Conservation (phyloP, 352 stramenopile species). For the Pythium guiyangense region DNA sequence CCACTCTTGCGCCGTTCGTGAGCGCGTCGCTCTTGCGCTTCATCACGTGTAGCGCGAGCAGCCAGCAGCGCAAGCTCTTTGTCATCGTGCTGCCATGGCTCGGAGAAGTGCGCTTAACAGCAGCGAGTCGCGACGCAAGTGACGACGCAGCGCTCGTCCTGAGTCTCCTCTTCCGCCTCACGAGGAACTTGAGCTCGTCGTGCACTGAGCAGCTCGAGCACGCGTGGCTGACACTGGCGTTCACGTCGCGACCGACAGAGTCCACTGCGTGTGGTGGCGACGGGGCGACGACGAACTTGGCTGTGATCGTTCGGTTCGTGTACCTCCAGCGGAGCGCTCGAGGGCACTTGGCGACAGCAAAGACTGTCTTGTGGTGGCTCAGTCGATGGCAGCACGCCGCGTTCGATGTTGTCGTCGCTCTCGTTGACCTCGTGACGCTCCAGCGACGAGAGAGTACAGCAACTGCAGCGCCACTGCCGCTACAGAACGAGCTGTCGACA, state of each 20-base stretch:
- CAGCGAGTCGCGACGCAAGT: neutral
- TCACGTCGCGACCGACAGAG: conserved; percentile 15
- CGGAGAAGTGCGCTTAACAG: conserved; percentile 26
- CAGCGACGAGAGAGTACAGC: conserved; percentile 2
- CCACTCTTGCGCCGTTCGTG: conserved; percentile 23
- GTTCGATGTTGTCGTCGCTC: conserved; percentile 28
- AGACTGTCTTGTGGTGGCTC: conserved; percentile 59
- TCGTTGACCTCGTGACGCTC: conserved; percentile 8
- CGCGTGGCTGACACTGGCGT: conserved; percentile 57
- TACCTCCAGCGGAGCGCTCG: conserved; percentile 37
- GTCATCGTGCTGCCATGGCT: conserved; percentile 49
- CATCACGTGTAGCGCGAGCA: conserved; percentile 23
- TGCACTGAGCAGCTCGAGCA: conserved; percentile 59
- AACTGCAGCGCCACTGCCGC: neutral
- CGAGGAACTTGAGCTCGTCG: conserved; percentile 24
- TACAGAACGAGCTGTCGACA: neutral
- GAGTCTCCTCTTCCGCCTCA: conserved; percentile 50
- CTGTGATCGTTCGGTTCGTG: conserved; percentile 34
- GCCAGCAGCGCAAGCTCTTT: conserved; percentile 51
- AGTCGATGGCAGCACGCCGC: conserved; percentile 55
- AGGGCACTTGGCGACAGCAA: conserved; percentile 35
- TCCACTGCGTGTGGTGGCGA: conserved; percentile 6
- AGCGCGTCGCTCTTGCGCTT: conserved; percentile 41
- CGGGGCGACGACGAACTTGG: conserved; percentile 12
- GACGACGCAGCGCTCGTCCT: conserved; percentile 20